Evolutionary conservation across 1,139 yeast species (phyloP).

Genomic region (Yamadazyma sp.): DNA sequence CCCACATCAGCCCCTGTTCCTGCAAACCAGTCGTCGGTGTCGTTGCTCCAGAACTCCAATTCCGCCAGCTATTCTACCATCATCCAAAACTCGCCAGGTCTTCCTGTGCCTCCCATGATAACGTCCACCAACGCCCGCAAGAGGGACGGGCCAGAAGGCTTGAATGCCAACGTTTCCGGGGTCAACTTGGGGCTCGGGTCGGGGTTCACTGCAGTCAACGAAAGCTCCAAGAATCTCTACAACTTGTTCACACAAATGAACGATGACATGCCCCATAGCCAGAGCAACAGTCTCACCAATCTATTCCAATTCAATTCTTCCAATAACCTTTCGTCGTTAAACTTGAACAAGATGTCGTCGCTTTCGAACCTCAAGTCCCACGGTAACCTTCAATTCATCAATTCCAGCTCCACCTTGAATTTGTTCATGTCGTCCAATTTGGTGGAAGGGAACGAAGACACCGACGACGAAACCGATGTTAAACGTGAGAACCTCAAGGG

Average conservation of each 20-base stretch:
- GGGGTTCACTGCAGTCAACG: conserved; percentile 16
- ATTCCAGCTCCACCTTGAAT: conserved; percentile 16
- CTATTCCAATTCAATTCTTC: conserved; percentile 24
- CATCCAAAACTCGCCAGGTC: conserved; percentile 14
- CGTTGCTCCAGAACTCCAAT: conserved; percentile 19
- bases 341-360: conserved; percentile 15
- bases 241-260: conserved; percentile 31
- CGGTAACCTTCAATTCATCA: conserved; percentile 12
- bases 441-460: conserved; percentile 5
- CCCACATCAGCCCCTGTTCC: no score
- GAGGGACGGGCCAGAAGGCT: conserved; percentile 7
- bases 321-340: conserved; percentile 8
- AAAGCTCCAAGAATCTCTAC: conserved; percentile 28
- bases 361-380: conserved; percentile 16
- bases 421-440: conserved; percentile 11
- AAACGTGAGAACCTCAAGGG: conserved; percentile 11
- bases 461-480: conserved; percentile 3
- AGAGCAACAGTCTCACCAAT: conserved; percentile 28
- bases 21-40: conserved; percentile 2
- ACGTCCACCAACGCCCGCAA: conserved; percentile 15
- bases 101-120: conserved; percentile 20
- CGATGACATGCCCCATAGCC: conserved; percentile 24
- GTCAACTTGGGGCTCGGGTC: conserved; percentile 7
- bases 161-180: not conserved
- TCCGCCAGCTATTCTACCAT: conserved; percentile 19